Percentiles rank a stretch among this genome's conserved stretches.
phyloP scores from a whole-genome alignment of 208 protist genomes.

The Acanthamoeba royreba region DNA sequence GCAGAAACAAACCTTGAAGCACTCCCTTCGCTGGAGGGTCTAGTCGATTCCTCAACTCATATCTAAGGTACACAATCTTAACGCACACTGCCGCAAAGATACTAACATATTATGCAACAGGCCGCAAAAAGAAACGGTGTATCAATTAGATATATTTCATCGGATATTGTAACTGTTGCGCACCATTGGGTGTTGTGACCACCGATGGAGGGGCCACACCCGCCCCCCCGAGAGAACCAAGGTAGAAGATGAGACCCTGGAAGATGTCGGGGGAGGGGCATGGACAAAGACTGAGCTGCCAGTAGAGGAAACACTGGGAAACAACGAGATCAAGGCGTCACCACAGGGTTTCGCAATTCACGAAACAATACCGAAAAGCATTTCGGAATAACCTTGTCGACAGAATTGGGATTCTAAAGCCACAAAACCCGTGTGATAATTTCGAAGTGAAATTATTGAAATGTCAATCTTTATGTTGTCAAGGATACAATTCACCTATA shows the following conservation, averaged over 20 bases:
- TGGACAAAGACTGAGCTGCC: too few species aligned
- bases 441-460: background rate
- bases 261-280: too few species aligned
- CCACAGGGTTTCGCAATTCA: too few species aligned
- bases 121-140: background rate
- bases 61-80: background rate
- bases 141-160: background rate
- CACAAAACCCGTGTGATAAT: background rate
- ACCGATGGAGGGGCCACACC: too few species aligned
- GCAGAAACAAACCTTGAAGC: background rate
- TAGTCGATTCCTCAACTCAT: background rate
- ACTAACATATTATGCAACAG: background rate
- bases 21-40: background rate
- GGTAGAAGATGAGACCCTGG: background rate
- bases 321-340: too few species aligned
- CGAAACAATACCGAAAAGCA: too few species aligned
- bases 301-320: too few species aligned
- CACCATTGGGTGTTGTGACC: too few species aligned
- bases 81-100: background rate
- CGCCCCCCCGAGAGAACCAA: too few species aligned
- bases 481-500: too few species aligned
- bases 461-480: too few species aligned
- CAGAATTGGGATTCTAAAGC: background rate
- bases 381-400: background rate
- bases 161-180: background rate